phyloP scores from a whole-genome alignment of 768 basidiomycete genomes.

The Suillus alpinus region DNA sequence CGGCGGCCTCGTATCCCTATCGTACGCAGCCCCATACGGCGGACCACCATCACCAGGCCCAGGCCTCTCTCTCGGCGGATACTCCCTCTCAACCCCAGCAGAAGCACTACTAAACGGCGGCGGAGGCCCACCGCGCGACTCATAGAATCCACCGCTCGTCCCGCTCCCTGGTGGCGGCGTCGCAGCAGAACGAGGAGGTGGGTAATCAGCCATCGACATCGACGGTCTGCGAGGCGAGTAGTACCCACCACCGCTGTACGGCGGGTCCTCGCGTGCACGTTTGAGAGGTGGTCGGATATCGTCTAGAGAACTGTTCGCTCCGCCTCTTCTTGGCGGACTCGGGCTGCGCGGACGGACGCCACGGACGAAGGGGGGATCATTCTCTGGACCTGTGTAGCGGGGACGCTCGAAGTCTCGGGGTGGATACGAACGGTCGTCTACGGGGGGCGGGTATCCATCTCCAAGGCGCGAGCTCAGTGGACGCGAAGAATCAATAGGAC shows the following conservation, averaged over 20 bases:
- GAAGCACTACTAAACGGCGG: conserved; percentile 15
- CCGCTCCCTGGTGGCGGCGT: conserved; percentile 24
- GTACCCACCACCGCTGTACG: conserved; percentile 20
- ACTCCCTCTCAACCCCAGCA: conserved; percentile 35
- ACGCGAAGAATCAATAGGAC: conserved; percentile 13
- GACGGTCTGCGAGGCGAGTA: conserved; percentile 32
- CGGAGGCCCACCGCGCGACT: conserved; percentile 18
- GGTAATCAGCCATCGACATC: conserved; percentile 19
- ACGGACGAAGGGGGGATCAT: conserved; percentile 29
- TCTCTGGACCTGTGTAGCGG: conserved; percentile 21
- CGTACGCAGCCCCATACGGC: conserved; percentile 34
- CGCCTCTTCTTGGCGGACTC: conserved; percentile 37
- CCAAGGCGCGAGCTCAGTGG: conserved; percentile 27
- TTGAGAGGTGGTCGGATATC: conserved; percentile 46
- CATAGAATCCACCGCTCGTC: conserved; percentile 31
- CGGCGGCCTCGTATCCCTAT: conserved; percentile 32
- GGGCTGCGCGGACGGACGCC: conserved; percentile 47
- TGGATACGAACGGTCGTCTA: conserved; percentile 25
- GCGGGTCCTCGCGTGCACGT: conserved; percentile 42
- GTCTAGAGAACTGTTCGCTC: conserved; percentile 29
- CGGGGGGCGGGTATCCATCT: conserved; percentile 21
- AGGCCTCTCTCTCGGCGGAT: conserved; percentile 21
- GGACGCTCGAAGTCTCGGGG: conserved; percentile 30
- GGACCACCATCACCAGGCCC: conserved; percentile 19
- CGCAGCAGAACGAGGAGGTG: conserved; percentile 17